Conservation (phyloP, 805 yeast genomes). For the Zygosaccharomyces kombuchaensis region DNA sequence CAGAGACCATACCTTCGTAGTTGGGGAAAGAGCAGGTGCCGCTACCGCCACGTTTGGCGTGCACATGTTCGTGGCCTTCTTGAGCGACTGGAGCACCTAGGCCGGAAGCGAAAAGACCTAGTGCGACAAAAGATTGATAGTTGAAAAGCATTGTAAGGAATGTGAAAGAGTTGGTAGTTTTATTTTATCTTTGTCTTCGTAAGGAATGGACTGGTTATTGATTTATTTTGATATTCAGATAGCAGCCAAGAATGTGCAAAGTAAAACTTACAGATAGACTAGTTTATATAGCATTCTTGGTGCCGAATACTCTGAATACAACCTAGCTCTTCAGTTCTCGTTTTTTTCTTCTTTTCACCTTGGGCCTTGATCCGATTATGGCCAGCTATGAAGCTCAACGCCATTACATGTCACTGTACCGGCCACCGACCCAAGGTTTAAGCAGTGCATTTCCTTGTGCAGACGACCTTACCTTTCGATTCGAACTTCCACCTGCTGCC, state of each 20-base stretch:
- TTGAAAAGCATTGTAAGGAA: conserved; percentile 12
- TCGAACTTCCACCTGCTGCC: not conserved
- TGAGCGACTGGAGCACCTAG: conserved; percentile 19
- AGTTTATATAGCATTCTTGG: conserved; percentile 1
- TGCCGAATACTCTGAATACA: no score
- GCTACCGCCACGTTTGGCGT: conserved; percentile 34
- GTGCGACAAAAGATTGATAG: conserved; percentile 8
- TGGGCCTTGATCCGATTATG: not conserved
- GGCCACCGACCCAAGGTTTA: not conserved
- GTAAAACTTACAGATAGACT: not conserved
- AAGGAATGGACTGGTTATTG: conserved; percentile 2
- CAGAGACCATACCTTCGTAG: conserved; percentile 62
- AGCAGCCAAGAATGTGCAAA: not conserved
- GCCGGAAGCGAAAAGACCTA: conserved; percentile 9
- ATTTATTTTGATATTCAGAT: not conserved
- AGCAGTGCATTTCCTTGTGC: not conserved
- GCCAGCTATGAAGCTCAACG: not conserved
- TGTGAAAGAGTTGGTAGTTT: conserved; percentile 3
- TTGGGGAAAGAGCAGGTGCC: conserved; percentile 66
- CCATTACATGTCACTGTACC: not conserved
- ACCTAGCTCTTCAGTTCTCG: not conserved
- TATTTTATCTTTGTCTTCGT: not conserved
- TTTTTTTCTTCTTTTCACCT: not conserved
- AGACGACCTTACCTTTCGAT: not conserved
- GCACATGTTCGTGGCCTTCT: conserved; percentile 22